A percentile compares a stretch with the other conserved stretches of the same genome.
phyloP scores from a whole-genome alignment of 2,329 filamentous ascomycete species.

The Aspergillus spinulosporus region DNA sequence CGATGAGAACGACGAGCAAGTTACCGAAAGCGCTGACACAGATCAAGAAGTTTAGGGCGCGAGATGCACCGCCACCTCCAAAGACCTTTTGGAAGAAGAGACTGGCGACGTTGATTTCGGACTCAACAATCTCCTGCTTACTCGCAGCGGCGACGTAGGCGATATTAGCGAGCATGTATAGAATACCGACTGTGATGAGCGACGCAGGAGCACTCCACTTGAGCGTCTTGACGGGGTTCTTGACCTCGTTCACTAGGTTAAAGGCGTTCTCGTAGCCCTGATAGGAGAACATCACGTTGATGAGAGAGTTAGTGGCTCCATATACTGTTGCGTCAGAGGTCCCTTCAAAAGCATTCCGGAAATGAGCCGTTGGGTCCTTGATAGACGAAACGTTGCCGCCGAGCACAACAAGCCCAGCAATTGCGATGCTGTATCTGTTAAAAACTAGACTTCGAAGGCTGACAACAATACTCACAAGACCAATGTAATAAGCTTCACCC shows the following conservation, averaged over 20 bases:
- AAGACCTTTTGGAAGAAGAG: slow-evolving; percentile 63
- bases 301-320: slow-evolving; percentile 57
- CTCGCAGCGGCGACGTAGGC: slow-evolving; percentile 61
- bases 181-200: slow-evolving; percentile 52
- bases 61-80: slow-evolving; percentile 50
- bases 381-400: slow-evolving; percentile 54
- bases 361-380: slow-evolving; percentile 55
- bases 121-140: slow-evolving; percentile 55
- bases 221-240: slow-evolving; percentile 60
- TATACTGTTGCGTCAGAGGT: slow-evolving; percentile 46
- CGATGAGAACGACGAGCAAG: slow-evolving; percentile 57
- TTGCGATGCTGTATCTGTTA: slow-evolving; percentile 46
- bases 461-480: slow-evolving; percentile 49
- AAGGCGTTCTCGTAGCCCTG: slow-evolving; percentile 61
- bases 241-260: slow-evolving; percentile 63
- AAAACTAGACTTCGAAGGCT: not conserved
- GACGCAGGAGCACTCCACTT: slow-evolving; percentile 54
- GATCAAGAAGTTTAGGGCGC: slow-evolving; percentile 59
- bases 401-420: slow-evolving; percentile 63
- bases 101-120: slow-evolving; percentile 56
- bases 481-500: slow-evolving; percentile 62
- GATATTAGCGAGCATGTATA: slow-evolving; percentile 62
- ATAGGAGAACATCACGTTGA: slow-evolving; percentile 62
- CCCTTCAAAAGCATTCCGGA: slow-evolving; percentile 56
- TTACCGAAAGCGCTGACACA: slow-evolving; percentile 61